A percentile compares a stretch with the other conserved stretches of the same genome.
phyloP scores from a whole-genome alignment of 805 yeast genomes.

The Pichia cabralensis region DNA sequence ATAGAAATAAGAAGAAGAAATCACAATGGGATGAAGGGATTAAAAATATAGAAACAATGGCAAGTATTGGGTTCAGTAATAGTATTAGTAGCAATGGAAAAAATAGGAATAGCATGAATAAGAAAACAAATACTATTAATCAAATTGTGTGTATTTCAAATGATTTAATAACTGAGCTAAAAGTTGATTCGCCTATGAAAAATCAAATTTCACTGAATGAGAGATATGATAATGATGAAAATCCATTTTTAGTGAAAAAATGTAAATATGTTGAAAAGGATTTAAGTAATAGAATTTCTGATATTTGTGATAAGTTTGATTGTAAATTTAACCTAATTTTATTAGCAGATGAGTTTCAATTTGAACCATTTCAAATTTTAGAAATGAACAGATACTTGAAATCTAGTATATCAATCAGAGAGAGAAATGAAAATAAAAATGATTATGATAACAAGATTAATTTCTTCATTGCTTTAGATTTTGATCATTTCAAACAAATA shows the following conservation, averaged over 20 bases:
- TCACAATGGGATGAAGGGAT: constrained; percentile 18
- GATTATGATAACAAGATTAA: constrained; percentile 7
- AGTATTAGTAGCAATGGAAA: background rate
- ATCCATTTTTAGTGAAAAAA: background rate
- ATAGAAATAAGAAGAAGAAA: too few species aligned
- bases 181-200: too few species aligned
- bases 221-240: background rate
- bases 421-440: background rate
- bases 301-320: constrained; percentile 12
- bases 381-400: constrained; percentile 12
- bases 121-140: constrained; percentile 7
- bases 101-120: constrained; percentile 3
- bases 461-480: constrained; percentile 16
- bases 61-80: constrained; percentile 14
- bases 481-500: constrained; percentile 10
- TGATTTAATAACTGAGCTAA: constrained; percentile 4
- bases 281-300: constrained; percentile 8
- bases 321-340: constrained; percentile 17
- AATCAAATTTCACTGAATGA: background rate
- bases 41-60: constrained; percentile 14
- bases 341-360: constrained; percentile 21
- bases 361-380: constrained; percentile 14
- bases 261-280: background rate
- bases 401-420: background rate
- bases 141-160: constrained; percentile 17